Evolutionary conservation across 495 filamentous ascomycete species (phyloP).

Genomic region (Lophium mytilinum): DNA sequence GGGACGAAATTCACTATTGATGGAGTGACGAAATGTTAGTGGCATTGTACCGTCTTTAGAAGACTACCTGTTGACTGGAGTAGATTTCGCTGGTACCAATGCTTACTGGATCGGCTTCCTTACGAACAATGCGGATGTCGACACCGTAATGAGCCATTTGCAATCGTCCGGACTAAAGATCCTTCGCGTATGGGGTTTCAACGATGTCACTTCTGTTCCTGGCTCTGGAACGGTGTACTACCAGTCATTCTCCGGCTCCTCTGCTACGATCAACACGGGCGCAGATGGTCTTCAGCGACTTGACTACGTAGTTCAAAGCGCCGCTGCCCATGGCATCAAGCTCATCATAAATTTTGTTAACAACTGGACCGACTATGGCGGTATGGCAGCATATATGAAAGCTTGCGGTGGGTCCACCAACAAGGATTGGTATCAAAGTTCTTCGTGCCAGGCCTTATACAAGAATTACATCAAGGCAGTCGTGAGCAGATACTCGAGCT

Average conservation of each 20-base stretch:
- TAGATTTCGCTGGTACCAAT: constrained; percentile 60
- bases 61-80: background rate
- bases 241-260: constrained; percentile 48
- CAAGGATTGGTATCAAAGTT: constrained; percentile 50
- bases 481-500: constrained; percentile 49
- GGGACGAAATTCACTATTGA: constrained; percentile 51
- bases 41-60: background rate
- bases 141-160: constrained; percentile 19
- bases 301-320: constrained; percentile 17
- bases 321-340: constrained; percentile 28
- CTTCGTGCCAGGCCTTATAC: constrained; percentile 50
- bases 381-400: constrained; percentile 54
- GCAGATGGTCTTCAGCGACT: constrained; percentile 54
- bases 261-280: constrained; percentile 56
- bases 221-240: constrained; percentile 47
- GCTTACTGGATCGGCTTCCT: constrained; percentile 69
- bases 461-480: constrained; percentile 55
- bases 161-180: constrained; percentile 54
- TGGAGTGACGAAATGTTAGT: constrained; percentile 41
- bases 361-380: constrained; percentile 58
- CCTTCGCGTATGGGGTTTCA: constrained; percentile 67
- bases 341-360: constrained; percentile 47
- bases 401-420: constrained; percentile 51
- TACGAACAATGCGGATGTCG: constrained; percentile 54
- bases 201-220: constrained; percentile 48